Percentiles rank a stretch among this genome's conserved stretches.
Evolutionary conservation across 805 yeast species (phyloP).

Genomic region (Jamesozyma hellenica): DNA sequence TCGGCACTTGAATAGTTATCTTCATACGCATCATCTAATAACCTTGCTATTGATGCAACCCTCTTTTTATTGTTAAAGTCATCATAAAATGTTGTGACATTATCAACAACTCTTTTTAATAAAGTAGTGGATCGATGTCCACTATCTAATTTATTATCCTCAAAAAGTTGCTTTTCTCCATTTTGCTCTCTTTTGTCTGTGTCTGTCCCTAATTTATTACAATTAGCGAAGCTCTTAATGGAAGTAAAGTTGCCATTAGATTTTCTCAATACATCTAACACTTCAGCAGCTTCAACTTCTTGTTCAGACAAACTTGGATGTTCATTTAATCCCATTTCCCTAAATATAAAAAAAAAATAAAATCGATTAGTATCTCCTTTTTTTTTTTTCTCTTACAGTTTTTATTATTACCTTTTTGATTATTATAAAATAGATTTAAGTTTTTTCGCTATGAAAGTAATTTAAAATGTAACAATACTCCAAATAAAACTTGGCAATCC

Average conservation of each 20-base stretch:
- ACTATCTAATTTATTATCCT: not conserved
- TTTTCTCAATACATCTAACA: constrained; percentile 18
- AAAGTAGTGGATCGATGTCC: constrained; percentile 5
- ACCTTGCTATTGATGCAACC: constrained; percentile 28
- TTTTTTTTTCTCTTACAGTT: not conserved
- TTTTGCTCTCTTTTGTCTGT: not conserved
- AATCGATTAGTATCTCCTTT: too few species aligned
- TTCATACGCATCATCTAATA: constrained; percentile 37
- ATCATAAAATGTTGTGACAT: constrained; percentile 41
- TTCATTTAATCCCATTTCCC: constrained; percentile 2
- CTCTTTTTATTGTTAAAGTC: constrained; percentile 30
- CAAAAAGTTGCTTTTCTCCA: not conserved
- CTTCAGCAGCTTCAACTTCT: constrained; percentile 23
- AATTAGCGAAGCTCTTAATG: too few species aligned
- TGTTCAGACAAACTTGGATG: constrained; percentile 16
- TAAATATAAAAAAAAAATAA: too few species aligned
- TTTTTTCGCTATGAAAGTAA: too few species aligned
- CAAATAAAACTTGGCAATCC: too few species aligned
- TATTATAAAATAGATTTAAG: too few species aligned
- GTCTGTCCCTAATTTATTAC: not conserved
- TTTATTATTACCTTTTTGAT: too few species aligned
- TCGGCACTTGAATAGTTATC: constrained; percentile 17
- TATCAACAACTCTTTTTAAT: constrained; percentile 30
- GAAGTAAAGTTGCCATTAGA: not conserved
- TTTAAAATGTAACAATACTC: too few species aligned